Conservation (phyloP, 108 stramenopile genomes). For the Fistulifera solaris region DNA sequence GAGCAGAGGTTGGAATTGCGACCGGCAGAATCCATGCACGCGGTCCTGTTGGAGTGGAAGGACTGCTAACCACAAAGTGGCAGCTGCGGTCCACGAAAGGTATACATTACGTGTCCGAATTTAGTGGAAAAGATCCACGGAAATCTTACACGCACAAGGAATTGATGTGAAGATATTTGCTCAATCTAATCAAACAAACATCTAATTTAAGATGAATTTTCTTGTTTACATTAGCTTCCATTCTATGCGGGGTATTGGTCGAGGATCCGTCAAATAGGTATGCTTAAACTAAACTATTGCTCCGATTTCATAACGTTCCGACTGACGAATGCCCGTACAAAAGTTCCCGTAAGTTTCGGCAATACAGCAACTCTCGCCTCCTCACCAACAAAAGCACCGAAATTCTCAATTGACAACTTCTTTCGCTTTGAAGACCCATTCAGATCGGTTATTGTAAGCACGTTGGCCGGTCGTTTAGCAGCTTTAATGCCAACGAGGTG, state of each 20-base stretch:
- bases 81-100: conserved; percentile 60
- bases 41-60: conserved; percentile 97
- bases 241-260: no score
- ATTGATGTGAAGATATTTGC: no score
- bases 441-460: neutral
- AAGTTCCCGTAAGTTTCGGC: neutral
- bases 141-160: conserved; percentile 72
- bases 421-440: neutral
- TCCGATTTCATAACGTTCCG: no score
- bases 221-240: no score
- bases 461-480: neutral
- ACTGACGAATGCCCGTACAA: neutral
- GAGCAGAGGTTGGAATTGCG: conserved; percentile 96
- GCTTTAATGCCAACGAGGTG: neutral
- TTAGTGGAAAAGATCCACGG: conserved; percentile 35
- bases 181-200: no score
- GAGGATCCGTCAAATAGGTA: no score
- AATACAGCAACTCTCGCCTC: neutral
- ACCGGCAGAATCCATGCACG: conserved; percentile 96
- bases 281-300: no score
- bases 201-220: no score
- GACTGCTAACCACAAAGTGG: conserved; percentile 94
- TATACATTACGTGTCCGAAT: conserved; percentile 43
- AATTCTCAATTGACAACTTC: neutral
- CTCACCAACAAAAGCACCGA: neutral